Conservation (phyloP, 441 rosid species). For the Pelargonium cotyledonis region DNA sequence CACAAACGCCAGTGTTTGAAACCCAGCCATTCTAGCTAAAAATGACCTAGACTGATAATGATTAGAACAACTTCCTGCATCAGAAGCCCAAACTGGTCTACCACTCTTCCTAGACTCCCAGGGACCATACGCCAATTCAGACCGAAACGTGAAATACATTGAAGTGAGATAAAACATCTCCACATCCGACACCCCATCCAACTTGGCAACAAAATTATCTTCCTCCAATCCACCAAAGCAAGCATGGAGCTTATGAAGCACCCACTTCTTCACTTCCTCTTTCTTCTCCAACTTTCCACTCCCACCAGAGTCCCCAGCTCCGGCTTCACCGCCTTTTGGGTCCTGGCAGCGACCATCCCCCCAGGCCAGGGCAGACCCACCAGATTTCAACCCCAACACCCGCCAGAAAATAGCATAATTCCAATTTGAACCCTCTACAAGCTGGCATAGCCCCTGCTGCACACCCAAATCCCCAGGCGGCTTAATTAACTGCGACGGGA, state of each 20-base stretch:
- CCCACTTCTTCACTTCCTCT: constrained; percentile 41
- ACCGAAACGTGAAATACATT: background rate
- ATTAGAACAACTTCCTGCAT: background rate
- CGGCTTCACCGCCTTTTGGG: constrained; percentile 24
- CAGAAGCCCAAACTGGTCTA: constrained; percentile 6
- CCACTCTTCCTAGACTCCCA: background rate
- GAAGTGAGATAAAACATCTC: constrained; percentile 7
- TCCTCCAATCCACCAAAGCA: constrained; percentile 1
- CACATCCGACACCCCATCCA: constrained; percentile 6
- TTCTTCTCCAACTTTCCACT: constrained; percentile 29
- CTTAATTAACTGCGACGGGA: constrained; percentile 34
- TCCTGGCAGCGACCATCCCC: constrained; percentile 50
- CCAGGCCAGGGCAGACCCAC: constrained; percentile 41
- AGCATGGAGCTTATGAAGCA: constrained; percentile 16
- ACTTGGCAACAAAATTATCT: background rate
- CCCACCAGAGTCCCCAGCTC: constrained; percentile 25
- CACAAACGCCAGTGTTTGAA: background rate
- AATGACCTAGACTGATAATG: background rate
- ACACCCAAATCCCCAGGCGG: constrained; percentile 50
- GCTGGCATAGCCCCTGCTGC: constrained; percentile 41
- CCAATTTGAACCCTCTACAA: constrained; percentile 55
- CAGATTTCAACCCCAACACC: constrained; percentile 38
- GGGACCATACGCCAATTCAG: background rate
- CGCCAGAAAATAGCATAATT: constrained; percentile 55
- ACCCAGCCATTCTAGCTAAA: background rate